phyloP scores from a whole-genome alignment of 2,329 filamentous ascomycete genomes.

The Ascochyta pisi region DNA sequence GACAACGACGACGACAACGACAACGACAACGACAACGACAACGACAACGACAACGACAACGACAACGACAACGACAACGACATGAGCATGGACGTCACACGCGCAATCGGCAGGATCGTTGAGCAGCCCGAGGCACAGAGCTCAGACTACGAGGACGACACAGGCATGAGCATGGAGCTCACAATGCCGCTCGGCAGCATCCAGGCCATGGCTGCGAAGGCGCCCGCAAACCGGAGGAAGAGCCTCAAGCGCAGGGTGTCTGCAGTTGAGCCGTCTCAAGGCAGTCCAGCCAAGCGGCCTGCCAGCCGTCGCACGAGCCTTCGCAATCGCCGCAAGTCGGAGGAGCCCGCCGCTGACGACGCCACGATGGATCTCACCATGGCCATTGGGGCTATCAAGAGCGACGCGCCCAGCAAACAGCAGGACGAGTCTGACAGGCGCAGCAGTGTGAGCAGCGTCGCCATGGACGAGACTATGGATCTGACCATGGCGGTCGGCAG shows the following conservation, averaged over 20 bases:
- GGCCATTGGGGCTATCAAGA: constrained; percentile 48
- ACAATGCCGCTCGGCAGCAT: constrained; percentile 63
- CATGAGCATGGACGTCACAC: constrained; percentile 94
- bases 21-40: constrained; percentile 49
- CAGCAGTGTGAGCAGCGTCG: constrained; percentile 34
- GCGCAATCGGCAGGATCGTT: constrained; percentile 80
- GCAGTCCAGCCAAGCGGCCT: constrained; percentile 47
- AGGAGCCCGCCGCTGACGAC: constrained; percentile 49
- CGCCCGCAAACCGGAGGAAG: constrained; percentile 39
- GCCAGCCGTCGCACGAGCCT: constrained; percentile 45
- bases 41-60: constrained; percentile 55
- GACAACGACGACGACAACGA: constrained; percentile 61
- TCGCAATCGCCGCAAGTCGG: constrained; percentile 48
- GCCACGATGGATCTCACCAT: constrained; percentile 51
- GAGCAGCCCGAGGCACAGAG: constrained; percentile 50
- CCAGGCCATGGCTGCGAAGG: constrained; percentile 40
- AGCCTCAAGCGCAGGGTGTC: constrained; percentile 56
- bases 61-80: constrained; percentile 61
- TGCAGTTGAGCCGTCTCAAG: constrained; percentile 45
- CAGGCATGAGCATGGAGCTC: constrained; percentile 60
- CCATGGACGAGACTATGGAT: constrained; percentile 50
- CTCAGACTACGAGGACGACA: constrained; percentile 53
- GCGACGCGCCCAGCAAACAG: not conserved
- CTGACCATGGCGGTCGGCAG: constrained; percentile 49
- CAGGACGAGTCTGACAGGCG: constrained; percentile 25